A percentile compares a stretch with the other conserved stretches of the same genome.
These are phyloP conservation scores for Colletotrichum sojae DNA, from an alignment of 2,329 filamentous ascomycete genomes.

Conservation along the genomic window DNA sequence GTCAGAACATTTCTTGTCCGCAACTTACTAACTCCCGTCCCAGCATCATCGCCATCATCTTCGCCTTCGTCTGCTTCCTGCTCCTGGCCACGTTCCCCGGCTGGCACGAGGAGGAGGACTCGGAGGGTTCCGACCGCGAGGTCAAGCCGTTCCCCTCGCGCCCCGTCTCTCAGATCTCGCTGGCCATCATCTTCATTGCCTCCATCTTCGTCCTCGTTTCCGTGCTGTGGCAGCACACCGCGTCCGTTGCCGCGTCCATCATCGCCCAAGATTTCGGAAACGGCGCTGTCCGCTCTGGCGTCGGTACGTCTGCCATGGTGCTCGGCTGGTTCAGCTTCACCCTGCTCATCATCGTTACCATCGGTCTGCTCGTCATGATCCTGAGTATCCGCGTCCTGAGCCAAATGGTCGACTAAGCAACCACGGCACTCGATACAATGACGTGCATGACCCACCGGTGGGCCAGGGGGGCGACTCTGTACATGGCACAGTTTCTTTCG, in stretches of 20 bases:
- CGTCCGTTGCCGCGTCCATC: slow-evolving; percentile 93
- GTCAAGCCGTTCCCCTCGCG: slow-evolving; percentile 95
- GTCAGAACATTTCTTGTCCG: slow-evolving; percentile 1
- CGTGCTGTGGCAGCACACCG: slow-evolving; percentile 92
- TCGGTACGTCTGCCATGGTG: slow-evolving; percentile 96
- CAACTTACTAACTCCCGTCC: slow-evolving; percentile 35
- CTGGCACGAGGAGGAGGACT: slow-evolving; percentile 94
- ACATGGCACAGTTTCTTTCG: slow-evolving; percentile 17
- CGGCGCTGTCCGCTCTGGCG: slow-evolving; percentile 86
- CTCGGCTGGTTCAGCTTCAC: slow-evolving; percentile 98
- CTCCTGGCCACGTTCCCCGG: slow-evolving; percentile 96
- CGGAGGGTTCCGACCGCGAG: slow-evolving; percentile 85
- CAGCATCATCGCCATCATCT: slow-evolving; percentile 97
- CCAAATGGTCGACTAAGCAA: slow-evolving; percentile 60
- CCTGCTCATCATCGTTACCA: slow-evolving; percentile 93
- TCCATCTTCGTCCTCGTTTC: slow-evolving; percentile 82
- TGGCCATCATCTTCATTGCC: slow-evolving; percentile 90
- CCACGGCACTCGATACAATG: too few relatives aligned
- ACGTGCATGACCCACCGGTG: too few relatives aligned
- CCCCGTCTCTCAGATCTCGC: slow-evolving; percentile 90
- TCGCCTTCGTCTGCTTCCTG: slow-evolving; percentile 95
- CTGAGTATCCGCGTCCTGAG: slow-evolving; percentile 88
- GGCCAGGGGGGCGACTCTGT: background rate
- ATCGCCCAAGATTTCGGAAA: slow-evolving; percentile 95
- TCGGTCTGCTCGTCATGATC: slow-evolving; percentile 96